Conservation (phyloP, 331 rosid genomes). For the Erythrophleum ivorense region DNA sequence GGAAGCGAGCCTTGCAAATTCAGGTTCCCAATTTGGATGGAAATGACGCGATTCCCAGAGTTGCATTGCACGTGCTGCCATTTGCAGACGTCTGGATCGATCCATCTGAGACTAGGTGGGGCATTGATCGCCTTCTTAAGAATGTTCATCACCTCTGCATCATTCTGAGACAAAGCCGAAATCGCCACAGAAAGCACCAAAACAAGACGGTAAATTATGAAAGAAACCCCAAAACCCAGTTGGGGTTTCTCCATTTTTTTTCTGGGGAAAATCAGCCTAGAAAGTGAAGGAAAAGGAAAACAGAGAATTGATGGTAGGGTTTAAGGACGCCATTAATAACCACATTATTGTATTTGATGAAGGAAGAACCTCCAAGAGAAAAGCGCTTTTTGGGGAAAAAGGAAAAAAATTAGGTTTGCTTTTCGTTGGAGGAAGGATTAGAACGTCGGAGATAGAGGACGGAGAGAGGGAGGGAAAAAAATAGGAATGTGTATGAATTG, state of each 20-base stretch:
- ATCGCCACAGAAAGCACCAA: conserved; percentile 14
- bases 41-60: conserved; percentile 36
- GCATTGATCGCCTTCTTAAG: conserved; percentile 45
- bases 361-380: background rate
- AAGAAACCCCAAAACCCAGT: conserved; percentile 29
- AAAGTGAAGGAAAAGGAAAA: background rate
- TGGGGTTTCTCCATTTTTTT: conserved; percentile 40
- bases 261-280: background rate
- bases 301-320: conserved; percentile 30
- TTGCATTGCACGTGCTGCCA: conserved; percentile 60
- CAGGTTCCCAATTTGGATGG: conserved; percentile 59
- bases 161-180: conserved; percentile 44
- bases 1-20: conserved; percentile 73
- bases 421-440: background rate
- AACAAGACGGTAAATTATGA: background rate
- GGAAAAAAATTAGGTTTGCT: background rate
- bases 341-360: conserved; percentile 6
- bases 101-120: conserved; percentile 54
- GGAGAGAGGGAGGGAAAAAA: background rate
- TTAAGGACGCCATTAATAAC: conserved; percentile 21
- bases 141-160: conserved; percentile 56
- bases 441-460: background rate
- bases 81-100: conserved; percentile 51
- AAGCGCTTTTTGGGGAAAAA: background rate
- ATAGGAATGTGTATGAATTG: background rate